Conservation (phyloP, 2,329 filamentous ascomycete genomes). For the Trichoderma sp. region DNA sequence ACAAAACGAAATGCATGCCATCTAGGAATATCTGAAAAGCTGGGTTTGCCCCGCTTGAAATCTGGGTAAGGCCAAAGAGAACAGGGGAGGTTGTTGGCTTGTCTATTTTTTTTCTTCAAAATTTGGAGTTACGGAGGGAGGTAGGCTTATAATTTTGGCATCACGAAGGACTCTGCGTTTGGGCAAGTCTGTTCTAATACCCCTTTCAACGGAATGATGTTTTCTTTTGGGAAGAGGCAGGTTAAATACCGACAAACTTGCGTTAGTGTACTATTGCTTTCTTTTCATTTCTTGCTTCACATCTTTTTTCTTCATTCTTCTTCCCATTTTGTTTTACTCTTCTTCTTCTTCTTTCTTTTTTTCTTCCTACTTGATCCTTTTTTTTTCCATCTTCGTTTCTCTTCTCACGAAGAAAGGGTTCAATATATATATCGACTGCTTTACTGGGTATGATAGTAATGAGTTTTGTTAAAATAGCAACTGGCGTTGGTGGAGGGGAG, state of each 20-base stretch:
- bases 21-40: neutral
- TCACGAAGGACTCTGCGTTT: conserved; percentile 25
- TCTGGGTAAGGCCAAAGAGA: neutral
- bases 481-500: conserved; percentile 14
- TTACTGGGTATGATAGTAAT: conserved; percentile 9
- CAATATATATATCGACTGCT: neutral
- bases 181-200: conserved; percentile 39
- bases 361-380: neutral
- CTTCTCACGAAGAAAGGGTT: conserved; percentile 6
- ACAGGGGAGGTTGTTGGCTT: neutral
- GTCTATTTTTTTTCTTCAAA: neutral
- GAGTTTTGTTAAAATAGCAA: conserved; percentile 6
- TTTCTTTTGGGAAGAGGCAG: conserved; percentile 36
- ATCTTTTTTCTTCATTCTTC: conserved; percentile 31
- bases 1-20: neutral
- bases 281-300: neutral
- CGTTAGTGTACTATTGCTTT: neutral
- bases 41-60: neutral
- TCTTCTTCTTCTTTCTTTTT: neutral
- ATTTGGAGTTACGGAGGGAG: conserved; percentile 17
- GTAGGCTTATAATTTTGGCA: conserved; percentile 27
- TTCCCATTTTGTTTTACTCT: conserved; percentile 14
- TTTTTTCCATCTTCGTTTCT: neutral
- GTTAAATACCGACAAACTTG: conserved; percentile 23
- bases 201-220: conserved; percentile 35